These are phyloP conservation scores for Triticum turgidum DNA, from an alignment of 176 grass and related monocot genomes.

Conservation along the genomic window DNA sequence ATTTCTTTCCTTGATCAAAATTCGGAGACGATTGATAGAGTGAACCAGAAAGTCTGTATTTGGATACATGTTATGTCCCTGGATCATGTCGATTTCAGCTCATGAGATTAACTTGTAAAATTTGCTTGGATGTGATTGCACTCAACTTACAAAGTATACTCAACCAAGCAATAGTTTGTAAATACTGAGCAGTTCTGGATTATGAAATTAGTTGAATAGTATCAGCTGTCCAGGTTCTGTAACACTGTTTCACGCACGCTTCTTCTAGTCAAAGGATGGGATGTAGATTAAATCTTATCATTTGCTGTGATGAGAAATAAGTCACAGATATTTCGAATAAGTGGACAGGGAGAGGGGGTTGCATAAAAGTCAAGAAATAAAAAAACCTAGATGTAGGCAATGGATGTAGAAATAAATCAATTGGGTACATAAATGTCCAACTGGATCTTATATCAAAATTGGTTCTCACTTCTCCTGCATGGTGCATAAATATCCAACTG, in stretches of 20 bases:
- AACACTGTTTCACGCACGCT: background rate
- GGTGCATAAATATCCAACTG: too few relatives aligned
- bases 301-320: background rate
- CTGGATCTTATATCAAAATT: too few relatives aligned
- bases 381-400: too few relatives aligned
- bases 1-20: background rate
- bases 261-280: background rate
- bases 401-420: too few relatives aligned
- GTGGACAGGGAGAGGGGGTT: too few relatives aligned
- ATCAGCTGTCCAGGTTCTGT: background rate
- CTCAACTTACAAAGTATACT: background rate
- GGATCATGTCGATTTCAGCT: background rate
- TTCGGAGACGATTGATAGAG: background rate
- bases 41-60: slow-evolving; percentile 2
- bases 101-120: background rate
- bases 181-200: background rate
- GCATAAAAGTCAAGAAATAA: too few relatives aligned
- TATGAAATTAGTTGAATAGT: background rate
- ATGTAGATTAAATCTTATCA: background rate
- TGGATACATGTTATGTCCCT: background rate
- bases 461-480: too few relatives aligned
- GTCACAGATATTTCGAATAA: background rate
- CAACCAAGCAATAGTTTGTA: background rate
- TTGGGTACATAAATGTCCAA: too few relatives aligned
- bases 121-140: background rate